Evolutionary conservation across 2,329 filamentous ascomycete genomes (phyloP).

Genomic region (Tolypocladium paradoxum): DNA sequence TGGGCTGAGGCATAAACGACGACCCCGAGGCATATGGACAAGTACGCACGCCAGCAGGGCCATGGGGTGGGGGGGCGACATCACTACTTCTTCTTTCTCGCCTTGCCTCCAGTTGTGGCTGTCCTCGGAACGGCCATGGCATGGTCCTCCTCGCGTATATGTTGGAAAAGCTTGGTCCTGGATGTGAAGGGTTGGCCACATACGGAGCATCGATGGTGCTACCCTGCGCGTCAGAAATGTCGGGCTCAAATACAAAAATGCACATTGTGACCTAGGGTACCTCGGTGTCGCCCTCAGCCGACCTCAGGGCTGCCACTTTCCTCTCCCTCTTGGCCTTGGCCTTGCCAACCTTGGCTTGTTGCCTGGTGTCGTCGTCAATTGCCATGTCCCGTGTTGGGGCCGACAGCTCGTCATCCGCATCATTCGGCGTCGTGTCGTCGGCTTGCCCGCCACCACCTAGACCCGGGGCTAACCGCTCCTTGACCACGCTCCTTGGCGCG

Average conservation of each 20-base stretch:
- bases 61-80: background rate
- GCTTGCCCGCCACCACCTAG: background rate
- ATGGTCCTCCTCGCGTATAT: conserved; percentile 57
- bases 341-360: conserved; percentile 35
- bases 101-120: conserved; percentile 4
- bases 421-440: background rate
- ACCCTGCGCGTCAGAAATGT: background rate
- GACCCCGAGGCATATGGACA: background rate
- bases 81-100: conserved; percentile 25
- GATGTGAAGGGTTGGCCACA: conserved; percentile 43
- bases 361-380: conserved; percentile 10
- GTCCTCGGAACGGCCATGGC: conserved; percentile 36
- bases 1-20: background rate
- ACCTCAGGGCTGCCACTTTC: conserved; percentile 24
- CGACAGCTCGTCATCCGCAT: conserved; percentile 6
- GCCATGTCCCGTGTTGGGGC: conserved; percentile 11
- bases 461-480: conserved; percentile 23
- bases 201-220: conserved; percentile 30
- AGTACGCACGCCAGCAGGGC: background rate
- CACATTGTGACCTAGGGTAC: background rate
- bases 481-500: conserved; percentile 32
- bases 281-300: background rate
- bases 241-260: background rate
- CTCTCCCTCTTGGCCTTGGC: conserved; percentile 40
- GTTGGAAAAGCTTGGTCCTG: conserved; percentile 61